These are phyloP conservation scores for Pochonia chlamydosporia DNA, from an alignment of 2,329 filamentous ascomycete genomes.

Conservation along the genomic window DNA sequence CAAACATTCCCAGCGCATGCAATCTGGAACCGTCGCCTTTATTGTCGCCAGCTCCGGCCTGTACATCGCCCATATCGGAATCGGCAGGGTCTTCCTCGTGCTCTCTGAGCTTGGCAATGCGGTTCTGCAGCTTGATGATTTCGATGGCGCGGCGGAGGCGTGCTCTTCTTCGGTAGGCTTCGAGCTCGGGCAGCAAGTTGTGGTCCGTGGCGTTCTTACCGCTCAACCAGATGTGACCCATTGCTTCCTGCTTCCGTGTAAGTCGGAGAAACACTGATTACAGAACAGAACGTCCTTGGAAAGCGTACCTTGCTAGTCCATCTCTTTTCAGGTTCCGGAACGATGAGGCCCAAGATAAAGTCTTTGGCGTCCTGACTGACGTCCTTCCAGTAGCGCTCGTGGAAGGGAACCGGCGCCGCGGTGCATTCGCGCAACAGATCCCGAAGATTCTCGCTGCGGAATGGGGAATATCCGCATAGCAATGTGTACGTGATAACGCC, in stretches of 20 bases:
- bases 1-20: slow-evolving; percentile 11
- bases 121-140: slow-evolving; percentile 90
- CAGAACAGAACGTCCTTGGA: too few species aligned
- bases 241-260: slow-evolving; percentile 52
- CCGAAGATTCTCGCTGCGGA: slow-evolving; percentile 87
- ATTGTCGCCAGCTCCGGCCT: slow-evolving; percentile 55
- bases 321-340: slow-evolving; percentile 70
- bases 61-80: slow-evolving; percentile 58
- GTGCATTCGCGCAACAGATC: slow-evolving; percentile 95
- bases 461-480: slow-evolving; percentile 95
- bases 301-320: slow-evolving; percentile 71
- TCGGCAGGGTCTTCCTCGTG: slow-evolving; percentile 79
- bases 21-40: slow-evolving; percentile 9
- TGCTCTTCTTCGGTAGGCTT: slow-evolving; percentile 81
- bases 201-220: slow-evolving; percentile 90
- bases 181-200: slow-evolving; percentile 93
- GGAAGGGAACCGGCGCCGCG: slow-evolving; percentile 79
- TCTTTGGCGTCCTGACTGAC: slow-evolving; percentile 93
- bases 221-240: slow-evolving; percentile 82
- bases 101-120: slow-evolving; percentile 90
- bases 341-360: slow-evolving; percentile 79
- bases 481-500: slow-evolving; percentile 98
- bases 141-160: slow-evolving; percentile 91
- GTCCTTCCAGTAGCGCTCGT: slow-evolving; percentile 97
- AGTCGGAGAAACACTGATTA: neutral